Conservation (phyloP, 441 rosid genomes). For the California macrophylla region DNA sequence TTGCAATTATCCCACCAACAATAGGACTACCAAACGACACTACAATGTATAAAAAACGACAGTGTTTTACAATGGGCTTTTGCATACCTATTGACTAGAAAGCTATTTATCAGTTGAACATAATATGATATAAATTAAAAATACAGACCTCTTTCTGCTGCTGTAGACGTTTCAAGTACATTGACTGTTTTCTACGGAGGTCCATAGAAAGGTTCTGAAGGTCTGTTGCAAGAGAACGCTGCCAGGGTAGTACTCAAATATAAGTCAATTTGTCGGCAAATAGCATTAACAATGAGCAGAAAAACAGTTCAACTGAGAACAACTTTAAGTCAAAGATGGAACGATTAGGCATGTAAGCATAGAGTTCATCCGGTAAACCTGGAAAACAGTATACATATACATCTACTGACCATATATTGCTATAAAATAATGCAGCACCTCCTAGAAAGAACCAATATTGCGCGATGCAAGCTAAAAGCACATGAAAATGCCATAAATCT, state of each 20-base stretch:
- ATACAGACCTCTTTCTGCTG: neutral
- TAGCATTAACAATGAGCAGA: neutral
- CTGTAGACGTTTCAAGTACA: slow-evolving; percentile 6
- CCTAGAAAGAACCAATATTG: neutral
- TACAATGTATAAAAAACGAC: no score
- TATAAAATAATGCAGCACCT: neutral
- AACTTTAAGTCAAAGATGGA: neutral
- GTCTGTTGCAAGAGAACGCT: slow-evolving; percentile 8
- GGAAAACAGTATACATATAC: neutral
- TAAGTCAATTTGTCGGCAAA: slow-evolving; percentile 1
- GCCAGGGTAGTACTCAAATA: neutral
- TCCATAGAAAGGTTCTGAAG: slow-evolving; percentile 2
- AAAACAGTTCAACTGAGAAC: neutral
- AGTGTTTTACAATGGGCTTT: neutral
- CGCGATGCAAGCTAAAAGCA: neutral
- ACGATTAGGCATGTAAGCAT: neutral
- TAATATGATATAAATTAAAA: neutral
- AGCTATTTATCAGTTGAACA: neutral
- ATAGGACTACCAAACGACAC: no score
- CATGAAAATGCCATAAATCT: neutral
- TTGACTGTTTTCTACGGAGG: slow-evolving; percentile 2
- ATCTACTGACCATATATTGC: neutral
- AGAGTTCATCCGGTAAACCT: neutral
- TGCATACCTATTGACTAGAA: neutral
- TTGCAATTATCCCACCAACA: no score